Evolutionary conservation across 352 stramenopile species (phyloP).

Genomic region (Phytophthora sansomeana): DNA sequence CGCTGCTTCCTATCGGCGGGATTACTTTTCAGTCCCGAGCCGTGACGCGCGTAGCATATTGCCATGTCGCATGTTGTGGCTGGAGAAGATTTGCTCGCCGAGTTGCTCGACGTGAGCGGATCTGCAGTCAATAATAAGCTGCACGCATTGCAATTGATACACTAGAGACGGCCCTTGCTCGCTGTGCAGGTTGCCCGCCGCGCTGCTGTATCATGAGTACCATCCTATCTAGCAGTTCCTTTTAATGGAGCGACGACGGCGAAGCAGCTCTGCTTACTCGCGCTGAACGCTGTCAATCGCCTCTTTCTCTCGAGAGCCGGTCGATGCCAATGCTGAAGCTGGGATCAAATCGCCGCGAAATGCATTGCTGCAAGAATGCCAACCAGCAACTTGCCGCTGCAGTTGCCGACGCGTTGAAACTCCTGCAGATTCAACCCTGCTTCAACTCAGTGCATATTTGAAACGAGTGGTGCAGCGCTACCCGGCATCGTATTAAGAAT

Average conservation of each 20-base stretch:
- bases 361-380: conserved; percentile 27
- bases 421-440: conserved; percentile 29
- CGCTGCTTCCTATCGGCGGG: conserved; percentile 14
- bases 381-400: not conserved
- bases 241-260: not conserved
- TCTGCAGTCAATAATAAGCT: too few species aligned
- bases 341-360: conserved; percentile 10
- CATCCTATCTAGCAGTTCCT: not conserved
- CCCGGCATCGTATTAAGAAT: not conserved
- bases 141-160: too few species aligned
- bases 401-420: conserved; percentile 23
- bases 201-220: too few species aligned
- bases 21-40: not conserved
- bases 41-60: not conserved
- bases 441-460: conserved; percentile 2
- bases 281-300: conserved; percentile 1
- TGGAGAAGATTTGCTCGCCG: conserved; percentile 6
- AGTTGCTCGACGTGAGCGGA: too few species aligned
- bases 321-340: not conserved
- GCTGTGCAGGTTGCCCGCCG: too few species aligned
- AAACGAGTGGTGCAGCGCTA: conserved; percentile 12
- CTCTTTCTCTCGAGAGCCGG: conserved; percentile 10
- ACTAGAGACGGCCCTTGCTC: too few species aligned
- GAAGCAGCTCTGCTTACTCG: not conserved
- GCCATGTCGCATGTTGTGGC: not conserved